These are phyloP conservation scores for Clarireedia monteithiana DNA, from an alignment of 2,329 filamentous ascomycete genomes.

Conservation along the genomic window DNA sequence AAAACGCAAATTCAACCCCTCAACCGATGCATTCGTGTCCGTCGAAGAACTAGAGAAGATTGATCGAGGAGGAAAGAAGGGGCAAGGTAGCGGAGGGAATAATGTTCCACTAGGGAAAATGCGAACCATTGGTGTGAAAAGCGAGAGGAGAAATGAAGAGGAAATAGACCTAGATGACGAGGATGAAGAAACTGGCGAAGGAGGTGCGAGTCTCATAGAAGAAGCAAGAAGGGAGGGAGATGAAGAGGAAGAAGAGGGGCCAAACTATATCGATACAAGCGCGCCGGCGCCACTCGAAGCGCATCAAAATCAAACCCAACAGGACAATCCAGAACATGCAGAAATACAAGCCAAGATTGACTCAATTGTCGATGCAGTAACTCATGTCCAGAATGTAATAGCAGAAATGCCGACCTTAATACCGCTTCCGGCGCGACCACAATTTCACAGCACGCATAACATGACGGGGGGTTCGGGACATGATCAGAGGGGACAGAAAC, in stretches of 20 bases:
- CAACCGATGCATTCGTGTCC: conserved; percentile 42
- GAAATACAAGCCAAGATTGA: conserved; percentile 24
- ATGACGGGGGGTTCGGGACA: conserved; percentile 12
- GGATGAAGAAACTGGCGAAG: conserved; percentile 4
- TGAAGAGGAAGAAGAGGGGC: conserved; percentile 10
- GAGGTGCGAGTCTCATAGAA: conserved; percentile 13
- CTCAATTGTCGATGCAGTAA: conserved; percentile 18
- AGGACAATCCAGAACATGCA: conserved; percentile 11
- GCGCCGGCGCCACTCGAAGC: conserved; percentile 27
- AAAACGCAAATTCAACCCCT: conserved; percentile 59
- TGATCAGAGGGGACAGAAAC: conserved; percentile 12
- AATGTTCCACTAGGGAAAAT: conserved; percentile 25
- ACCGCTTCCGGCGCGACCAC: too few species aligned
- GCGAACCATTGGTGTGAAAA: conserved; percentile 19
- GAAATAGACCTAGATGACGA: conserved; percentile 22
- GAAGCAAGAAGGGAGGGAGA: conserved; percentile 19
- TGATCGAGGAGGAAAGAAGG: conserved; percentile 28
- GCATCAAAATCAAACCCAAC: too few species aligned
- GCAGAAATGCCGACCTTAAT: background rate
- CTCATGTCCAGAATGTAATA: background rate
- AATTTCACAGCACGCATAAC: background rate
- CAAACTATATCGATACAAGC: conserved; percentile 21
- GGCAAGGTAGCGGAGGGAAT: conserved; percentile 27
- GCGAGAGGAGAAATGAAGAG: conserved; percentile 12
- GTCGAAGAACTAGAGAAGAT: conserved; percentile 27